Evolutionary conservation across 768 basidiomycete species (phyloP).

Genomic region (Imleria badia): DNA sequence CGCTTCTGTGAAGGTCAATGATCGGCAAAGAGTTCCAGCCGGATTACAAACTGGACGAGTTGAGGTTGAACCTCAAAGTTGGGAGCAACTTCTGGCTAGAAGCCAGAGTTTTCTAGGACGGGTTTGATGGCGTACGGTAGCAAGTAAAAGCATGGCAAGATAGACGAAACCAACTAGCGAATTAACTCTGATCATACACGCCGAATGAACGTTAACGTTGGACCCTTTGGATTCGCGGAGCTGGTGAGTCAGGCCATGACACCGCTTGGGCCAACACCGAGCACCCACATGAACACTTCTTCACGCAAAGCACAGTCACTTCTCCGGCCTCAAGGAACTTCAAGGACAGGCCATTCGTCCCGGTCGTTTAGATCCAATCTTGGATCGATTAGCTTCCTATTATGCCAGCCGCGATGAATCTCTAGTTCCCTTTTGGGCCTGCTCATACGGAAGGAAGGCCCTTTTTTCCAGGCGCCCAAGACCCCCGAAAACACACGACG

Average conservation of each 20-base stretch:
- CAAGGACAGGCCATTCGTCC: slow-evolving; percentile 34
- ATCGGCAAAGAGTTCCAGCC: slow-evolving; percentile 25
- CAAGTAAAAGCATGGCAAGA: slow-evolving; percentile 34
- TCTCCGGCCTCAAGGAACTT: slow-evolving; percentile 48
- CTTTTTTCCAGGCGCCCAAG: slow-evolving; percentile 28
- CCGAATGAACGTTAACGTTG: slow-evolving; percentile 27
- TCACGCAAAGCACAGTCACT: slow-evolving; percentile 25
- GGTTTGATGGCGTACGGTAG: slow-evolving; percentile 28
- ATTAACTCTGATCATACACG: slow-evolving; percentile 35
- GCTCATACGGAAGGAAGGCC: slow-evolving; percentile 12
- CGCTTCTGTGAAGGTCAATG: slow-evolving; percentile 24
- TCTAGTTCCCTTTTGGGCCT: slow-evolving; percentile 49
- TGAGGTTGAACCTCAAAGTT: slow-evolving; percentile 19
- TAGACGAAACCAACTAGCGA: slow-evolving; percentile 27
- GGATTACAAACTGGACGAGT: slow-evolving; percentile 29
- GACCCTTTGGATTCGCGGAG: slow-evolving; percentile 34
- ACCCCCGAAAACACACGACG: slow-evolving; percentile 28
- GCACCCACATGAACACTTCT: slow-evolving; percentile 30
- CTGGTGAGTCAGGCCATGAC: slow-evolving; percentile 29
- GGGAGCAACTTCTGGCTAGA: slow-evolving; percentile 11
- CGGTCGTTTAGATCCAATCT: slow-evolving; percentile 31
- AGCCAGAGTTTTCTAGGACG: slow-evolving; percentile 26
- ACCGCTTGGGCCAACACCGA: slow-evolving; percentile 33
- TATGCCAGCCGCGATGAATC: slow-evolving; percentile 38
- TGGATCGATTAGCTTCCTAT: slow-evolving; percentile 39